Base-by-base conservation (phyloP, 306 rosid genomes). In the Trifolium subterraneum region DNA sequence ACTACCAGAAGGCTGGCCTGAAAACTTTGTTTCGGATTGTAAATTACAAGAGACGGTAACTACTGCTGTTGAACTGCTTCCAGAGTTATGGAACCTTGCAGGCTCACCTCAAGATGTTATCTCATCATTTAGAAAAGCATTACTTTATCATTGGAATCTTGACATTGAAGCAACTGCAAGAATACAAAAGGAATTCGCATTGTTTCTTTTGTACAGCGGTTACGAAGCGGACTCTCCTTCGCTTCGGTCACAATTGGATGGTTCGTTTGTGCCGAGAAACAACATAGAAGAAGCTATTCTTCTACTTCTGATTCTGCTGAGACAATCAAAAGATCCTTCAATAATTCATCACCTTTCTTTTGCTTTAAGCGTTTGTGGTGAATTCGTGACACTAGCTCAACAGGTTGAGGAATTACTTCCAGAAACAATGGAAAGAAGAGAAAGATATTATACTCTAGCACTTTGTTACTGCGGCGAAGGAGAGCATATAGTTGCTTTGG, bases 241-340 rank as follows among this genome's bases (percentile, higher is more conserved):
- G 47, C 96, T 93, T 12, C 88, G 96, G 12, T 84, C 90, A 0
- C 98, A 91, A 68, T 85, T 91, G 84, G 94, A 86, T 15, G 90
- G 91, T 76, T 87, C 93, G 23, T 93, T 89, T 75, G 92, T 91
- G 74, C 97, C 98, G 1, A 84, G 86, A 84, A 93, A 88, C 86
- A 93, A 93, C 48, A 25, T 87, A 73, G 98, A 93, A 86, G 98
- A 93, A 81, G 97, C 97, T 70, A 70, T 88, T 75, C 93, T 93
- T 79, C 83, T 93, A 76, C 85, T 93, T 42, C 68, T 88, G 84
- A 71, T 88, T 85, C 87, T 93, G 25, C 63, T 91, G 16, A 84
- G 87, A 72, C 84, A 91, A 44, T 80, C 73, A 16, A 89, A 97
- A 93, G 98, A 93, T 76, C 90, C 96, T 25, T 89, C 96, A 38